Conservation (phyloP, 257 asterid genomes). For the Cordia subcordata region DNA sequence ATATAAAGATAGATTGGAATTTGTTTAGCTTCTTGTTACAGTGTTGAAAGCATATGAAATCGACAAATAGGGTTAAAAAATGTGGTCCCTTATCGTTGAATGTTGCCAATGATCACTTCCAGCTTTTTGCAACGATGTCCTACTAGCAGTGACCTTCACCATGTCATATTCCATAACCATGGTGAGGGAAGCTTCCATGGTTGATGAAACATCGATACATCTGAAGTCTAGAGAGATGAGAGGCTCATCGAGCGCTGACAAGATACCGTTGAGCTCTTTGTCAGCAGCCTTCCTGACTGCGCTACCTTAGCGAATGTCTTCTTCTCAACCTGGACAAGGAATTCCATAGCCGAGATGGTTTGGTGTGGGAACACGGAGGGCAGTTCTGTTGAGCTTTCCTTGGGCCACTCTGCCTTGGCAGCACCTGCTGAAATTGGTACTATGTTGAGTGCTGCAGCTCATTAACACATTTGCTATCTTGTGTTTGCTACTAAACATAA, state of each 20-base stretch:
- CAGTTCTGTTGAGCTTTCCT: constrained; percentile 93
- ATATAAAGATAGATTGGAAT: constrained; percentile 25
- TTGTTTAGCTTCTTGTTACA: constrained; percentile 33
- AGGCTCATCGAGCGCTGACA: constrained; percentile 81
- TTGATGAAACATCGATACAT: constrained; percentile 85
- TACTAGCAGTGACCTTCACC: constrained; percentile 99
- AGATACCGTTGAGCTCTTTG: constrained; percentile 70
- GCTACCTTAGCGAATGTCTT: constrained; percentile 94
- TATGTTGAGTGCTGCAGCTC: constrained; percentile 94
- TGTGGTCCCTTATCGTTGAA: too few relatives aligned
- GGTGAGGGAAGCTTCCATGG: constrained; percentile 75
- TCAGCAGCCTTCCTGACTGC: constrained; percentile 79
- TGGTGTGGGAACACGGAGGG: constrained; percentile 93
- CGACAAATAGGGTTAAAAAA: constrained; percentile 24
- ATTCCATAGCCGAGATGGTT: constrained; percentile 89
- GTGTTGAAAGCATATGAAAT: constrained; percentile 29
- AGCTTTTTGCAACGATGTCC: constrained; percentile 84
- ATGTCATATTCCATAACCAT: constrained; percentile 99
- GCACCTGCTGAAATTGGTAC: constrained; percentile 96
- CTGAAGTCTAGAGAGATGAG: constrained; percentile 88
- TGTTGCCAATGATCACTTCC: constrained; percentile 45
- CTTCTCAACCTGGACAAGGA: constrained; percentile 85
- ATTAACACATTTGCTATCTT: too few relatives aligned
- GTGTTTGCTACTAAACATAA: too few relatives aligned
- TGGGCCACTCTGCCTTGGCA: constrained; percentile 91